Conservation (phyloP, 345 rosid species). For the Pseudoturritis turrita region DNA sequence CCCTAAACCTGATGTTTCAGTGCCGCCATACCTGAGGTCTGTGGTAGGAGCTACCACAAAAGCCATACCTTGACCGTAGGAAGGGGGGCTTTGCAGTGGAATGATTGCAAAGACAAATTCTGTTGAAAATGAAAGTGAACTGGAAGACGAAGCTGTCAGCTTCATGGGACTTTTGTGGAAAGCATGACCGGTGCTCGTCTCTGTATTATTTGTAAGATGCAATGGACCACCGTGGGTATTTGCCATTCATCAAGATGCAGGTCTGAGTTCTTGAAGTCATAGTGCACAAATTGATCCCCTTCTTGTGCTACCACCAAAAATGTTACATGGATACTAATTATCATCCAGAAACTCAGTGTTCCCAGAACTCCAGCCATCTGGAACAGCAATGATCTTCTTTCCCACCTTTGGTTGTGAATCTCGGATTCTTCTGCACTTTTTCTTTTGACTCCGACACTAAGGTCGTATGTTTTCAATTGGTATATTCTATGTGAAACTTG, state of each 20-base stretch:
- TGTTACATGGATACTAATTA: background rate
- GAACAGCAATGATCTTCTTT: background rate
- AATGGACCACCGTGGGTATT: background rate
- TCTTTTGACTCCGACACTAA: no score
- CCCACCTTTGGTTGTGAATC: background rate
- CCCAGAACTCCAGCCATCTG: constrained; percentile 21
- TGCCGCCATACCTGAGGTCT: background rate
- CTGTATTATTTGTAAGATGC: constrained; percentile 47
- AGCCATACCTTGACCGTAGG: constrained; percentile 42
- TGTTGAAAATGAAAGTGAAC: constrained; percentile 31
- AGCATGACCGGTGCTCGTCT: constrained; percentile 32
- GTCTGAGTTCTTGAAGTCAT: background rate
- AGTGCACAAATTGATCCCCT: background rate
- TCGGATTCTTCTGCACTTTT: background rate
- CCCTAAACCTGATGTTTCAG: constrained; percentile 30
- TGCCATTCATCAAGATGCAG: constrained; percentile 24
- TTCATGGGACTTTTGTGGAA: constrained; percentile 32
- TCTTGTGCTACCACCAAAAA: constrained; percentile 21
- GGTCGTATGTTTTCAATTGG: background rate
- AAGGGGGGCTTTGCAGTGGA: background rate
- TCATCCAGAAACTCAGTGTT: background rate
- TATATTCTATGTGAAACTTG: background rate
- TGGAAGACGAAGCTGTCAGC: constrained; percentile 10
- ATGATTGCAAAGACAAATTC: constrained; percentile 39
- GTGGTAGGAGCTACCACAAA: constrained; percentile 29